Evolutionary conservation across 495 filamentous ascomycete genomes (phyloP), one percentile per base, ranked within the genome.

Genomic region (Penicillium odoratum): DNA sequence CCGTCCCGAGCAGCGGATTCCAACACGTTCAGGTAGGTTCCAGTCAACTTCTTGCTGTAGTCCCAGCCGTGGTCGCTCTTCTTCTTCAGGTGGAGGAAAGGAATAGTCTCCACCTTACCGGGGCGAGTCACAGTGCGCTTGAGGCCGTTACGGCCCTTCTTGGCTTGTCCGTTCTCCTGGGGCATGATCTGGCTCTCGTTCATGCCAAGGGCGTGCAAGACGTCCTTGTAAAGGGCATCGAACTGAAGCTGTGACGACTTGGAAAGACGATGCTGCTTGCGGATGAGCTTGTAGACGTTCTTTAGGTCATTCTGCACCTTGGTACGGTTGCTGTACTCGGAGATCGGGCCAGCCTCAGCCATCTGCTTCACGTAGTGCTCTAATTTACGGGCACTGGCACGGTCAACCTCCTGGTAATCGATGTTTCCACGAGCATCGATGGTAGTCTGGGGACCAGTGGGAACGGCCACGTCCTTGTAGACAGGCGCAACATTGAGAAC

Each of bases 361-460:
- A 99, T 98, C 70, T 99, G 93, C 66, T 88, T 90, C 30, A 99
- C 94, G 64, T 99, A 99, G 70, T 97, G 93, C 77, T 99, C 94
- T 31, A 99, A 84, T 76, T 99, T 99, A 52, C 95, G 88, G 67
- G 92, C 92, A 68, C 92, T 95, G 9, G 88, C 78, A 33, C 95
- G 85, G n/a, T 91, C 89, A 15, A 88, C 80, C 74, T 99, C 94
- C 63, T 90, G 81, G 69, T 95, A 99, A 55, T 86, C 86, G 64
- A 98, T 81, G 73, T 92, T 95, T 53, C 94, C 94, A 36, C 90
- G 87, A 28, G 88, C 85, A 69, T 98, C 93, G 54, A 99, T 85
- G 15, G 84, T 91, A 5, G 95, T 95, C 59, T 91, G 87, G 31
- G 94, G 94, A 8, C 88, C 95, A 18, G 95, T 97, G 18, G 94